Evolutionary conservation across 1,139 yeast species (phyloP), one percentile per base, ranked within the genome.

Genomic region (Eremothecium cymbalariae): DNA sequence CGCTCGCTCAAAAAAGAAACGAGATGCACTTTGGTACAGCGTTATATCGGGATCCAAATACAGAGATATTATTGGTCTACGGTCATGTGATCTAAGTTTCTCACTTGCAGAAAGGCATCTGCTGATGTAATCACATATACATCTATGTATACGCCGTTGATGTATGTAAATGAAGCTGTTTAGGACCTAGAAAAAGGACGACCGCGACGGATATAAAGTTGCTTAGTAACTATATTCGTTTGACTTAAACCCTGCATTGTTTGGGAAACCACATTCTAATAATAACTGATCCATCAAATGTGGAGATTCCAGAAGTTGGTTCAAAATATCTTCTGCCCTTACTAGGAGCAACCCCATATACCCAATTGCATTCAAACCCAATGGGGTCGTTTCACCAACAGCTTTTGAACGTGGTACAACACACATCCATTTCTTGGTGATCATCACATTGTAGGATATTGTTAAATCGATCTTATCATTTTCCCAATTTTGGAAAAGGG

Each of bases 391-490:
- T 34, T 40, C 8, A 46, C 53, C 36, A 36, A 22, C 32, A 6
- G 68, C 61, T 11, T 54, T 51, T 4, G 78, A 66, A 48, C 97
- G 72, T 17, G 97, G 97, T n/a, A 86, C 79, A 27, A 83, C 59
- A 72, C 86, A 72, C 63, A 88, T 72, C 81, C 90, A 88, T 36
- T 75, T 69, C 37, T 77, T 74, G 25, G 94, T 85, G 69, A 88
- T 73, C 31, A 85, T 60, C 25, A 88, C 73, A 53, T 90, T 90
- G 60, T 84, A 88, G 19, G 93, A 79, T 41, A 46, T 40, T 36
- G 45, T 32, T 33, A 47, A 30, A 8, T 46, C 45, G n/a, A 56
- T 57, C 25, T 43, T 46, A 11, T 64, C 74, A 38, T 67, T 58
- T 18, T 45, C 26, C 60, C 61, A 57, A 34, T 74, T 76, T 51